These are phyloP conservation scores for Abrus pulchellus DNA, from an alignment of 306 rosid species.

Conservation along the genomic window DNA sequence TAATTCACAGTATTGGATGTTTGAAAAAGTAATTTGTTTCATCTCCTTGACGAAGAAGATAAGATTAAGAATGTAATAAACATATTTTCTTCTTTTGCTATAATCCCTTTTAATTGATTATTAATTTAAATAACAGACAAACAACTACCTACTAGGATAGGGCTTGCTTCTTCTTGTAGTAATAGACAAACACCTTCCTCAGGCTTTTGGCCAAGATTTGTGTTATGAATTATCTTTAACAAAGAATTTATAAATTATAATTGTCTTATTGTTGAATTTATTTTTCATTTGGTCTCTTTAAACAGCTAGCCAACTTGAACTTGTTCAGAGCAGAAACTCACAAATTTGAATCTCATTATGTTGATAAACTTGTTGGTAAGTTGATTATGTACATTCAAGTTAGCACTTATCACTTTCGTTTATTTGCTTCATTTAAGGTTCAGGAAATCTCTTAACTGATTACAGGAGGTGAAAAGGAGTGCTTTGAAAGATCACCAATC, in stretches of 20 bases:
- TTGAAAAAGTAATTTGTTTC: conserved; percentile 27
- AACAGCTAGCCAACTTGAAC: conserved; percentile 84
- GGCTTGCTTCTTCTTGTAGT: too few relatives aligned
- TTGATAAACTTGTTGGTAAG: conserved; percentile 83
- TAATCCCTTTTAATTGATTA: neutral
- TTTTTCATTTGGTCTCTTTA: conserved; percentile 35
- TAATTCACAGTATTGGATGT: conserved; percentile 22
- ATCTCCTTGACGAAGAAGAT: neutral
- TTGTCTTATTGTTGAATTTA: conserved; percentile 25
- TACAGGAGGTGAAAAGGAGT: conserved; percentile 79
- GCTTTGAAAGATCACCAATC: conserved; percentile 83
- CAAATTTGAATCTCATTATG: conserved; percentile 90
- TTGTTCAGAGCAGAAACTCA: conserved; percentile 80
- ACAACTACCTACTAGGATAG: too few relatives aligned
- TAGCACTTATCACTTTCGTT: conserved; percentile 6
- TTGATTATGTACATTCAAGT: conserved; percentile 16
- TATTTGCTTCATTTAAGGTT: conserved; percentile 30
- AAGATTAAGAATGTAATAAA: neutral
- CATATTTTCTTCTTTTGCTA: neutral
- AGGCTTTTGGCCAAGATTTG: neutral
- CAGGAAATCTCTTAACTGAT: conserved; percentile 47
- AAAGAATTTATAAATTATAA: neutral
- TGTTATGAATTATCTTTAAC: neutral
- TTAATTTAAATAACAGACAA: neutral
- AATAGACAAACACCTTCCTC: neutral